Base-by-base conservation (phyloP, 805 yeast species). In the Candida nitratophila region DNA sequence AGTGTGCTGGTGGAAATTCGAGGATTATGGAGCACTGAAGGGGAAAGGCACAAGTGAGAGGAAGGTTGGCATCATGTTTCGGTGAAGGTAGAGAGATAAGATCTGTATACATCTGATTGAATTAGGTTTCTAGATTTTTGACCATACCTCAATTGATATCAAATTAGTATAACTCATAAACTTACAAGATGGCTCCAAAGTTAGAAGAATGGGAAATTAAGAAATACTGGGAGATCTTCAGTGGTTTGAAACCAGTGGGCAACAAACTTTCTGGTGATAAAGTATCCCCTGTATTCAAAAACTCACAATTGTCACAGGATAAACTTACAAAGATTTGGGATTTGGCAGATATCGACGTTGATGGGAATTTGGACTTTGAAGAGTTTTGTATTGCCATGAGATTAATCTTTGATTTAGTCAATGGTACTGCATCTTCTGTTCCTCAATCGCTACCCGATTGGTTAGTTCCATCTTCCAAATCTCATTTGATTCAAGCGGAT, bases 351-450 rank as follows among this genome's bases (percentile, higher is more conserved):
- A 86, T 91, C 44, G 99, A 93, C 64, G 79, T 80, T 38, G 99
- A 93, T 63, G 96, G 96, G 11, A 70, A 73, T 52, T 72, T 93
- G 54, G 99, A 93, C 64, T 93, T 93, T 62, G 99, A 93, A 65
- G 99, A 93, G 67, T 93, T 93, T 64, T 93, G 97, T 59, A 87
- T 93, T 50, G 91, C 97, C 42, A 93, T 93, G 99, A 76, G 98
- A 53, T 73, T 93, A 44, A 86, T 91, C 38, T 93, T 89, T 60
- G 99, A 93, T 60, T 63, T 84, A 60, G 91, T 93, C 44, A 90
- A 93, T 63, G 87, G 90, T 16, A 68, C 65, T 38, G 52, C 57
- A 34, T 53, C 71, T 16, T 63, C 68, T 17, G 70, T 90, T 6
- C 99, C 99, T 1, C 62, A 68, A 21, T 72, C 73, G 40, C 71